phyloP scores from a whole-genome alignment of 495 filamentous ascomycete genomes.

The Lasiosphaeris hirsuta region DNA sequence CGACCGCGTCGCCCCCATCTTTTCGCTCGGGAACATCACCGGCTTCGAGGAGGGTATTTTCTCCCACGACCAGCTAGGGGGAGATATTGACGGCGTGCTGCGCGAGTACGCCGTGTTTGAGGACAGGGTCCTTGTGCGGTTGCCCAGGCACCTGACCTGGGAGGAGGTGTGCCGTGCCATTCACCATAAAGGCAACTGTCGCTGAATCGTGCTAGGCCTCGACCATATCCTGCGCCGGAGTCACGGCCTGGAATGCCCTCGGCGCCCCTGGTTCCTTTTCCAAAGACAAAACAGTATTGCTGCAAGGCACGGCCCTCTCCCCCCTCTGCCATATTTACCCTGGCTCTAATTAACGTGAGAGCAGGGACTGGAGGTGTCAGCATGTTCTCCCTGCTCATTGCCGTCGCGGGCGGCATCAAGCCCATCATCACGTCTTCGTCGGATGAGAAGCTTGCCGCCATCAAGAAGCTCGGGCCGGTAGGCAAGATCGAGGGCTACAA shows the following conservation, averaged over 20 bases:
- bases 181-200: background rate
- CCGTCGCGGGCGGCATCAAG: slow-evolving; percentile 23
- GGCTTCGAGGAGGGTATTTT: slow-evolving; percentile 9
- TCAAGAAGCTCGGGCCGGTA: background rate
- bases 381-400: slow-evolving; percentile 21
- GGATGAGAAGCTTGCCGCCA: slow-evolving; percentile 25
- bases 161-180: slow-evolving; percentile 2
- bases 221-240: slow-evolving; percentile 11
- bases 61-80: slow-evolving; percentile 9
- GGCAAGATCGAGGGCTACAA: slow-evolving; percentile 19
- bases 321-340: background rate
- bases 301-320: background rate
- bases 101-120: slow-evolving; percentile 29
- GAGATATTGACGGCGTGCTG: slow-evolving; percentile 28
- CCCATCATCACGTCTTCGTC: slow-evolving; percentile 42
- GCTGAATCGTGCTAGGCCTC: slow-evolving; percentile 1
- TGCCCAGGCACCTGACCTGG: slow-evolving; percentile 26
- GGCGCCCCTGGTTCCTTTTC: background rate
- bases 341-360: background rate
- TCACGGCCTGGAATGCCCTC: slow-evolving; percentile 17
- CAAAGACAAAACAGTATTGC: background rate
- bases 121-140: slow-evolving; percentile 21
- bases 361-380: slow-evolving; percentile 23
- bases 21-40: slow-evolving; percentile 19
- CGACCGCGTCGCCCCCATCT: slow-evolving; percentile 26